A percentile compares a stretch with the other conserved stretches of the same genome.
phyloP scores from a whole-genome alignment of 495 filamentous ascomycete genomes.

The Aspergillus nidulans region DNA sequence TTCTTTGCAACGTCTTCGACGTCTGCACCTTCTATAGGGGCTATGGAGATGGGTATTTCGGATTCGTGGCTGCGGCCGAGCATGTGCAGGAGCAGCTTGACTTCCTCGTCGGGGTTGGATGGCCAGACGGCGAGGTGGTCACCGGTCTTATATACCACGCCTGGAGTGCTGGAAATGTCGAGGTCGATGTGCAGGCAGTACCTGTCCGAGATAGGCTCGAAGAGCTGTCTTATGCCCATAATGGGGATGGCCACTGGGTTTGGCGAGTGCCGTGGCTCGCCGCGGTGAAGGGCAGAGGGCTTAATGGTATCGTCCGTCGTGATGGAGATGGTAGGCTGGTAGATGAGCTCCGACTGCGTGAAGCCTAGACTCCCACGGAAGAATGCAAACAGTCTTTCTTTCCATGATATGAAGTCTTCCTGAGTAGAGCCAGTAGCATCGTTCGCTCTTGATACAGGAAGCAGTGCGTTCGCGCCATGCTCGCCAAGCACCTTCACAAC shows the following conservation, averaged over 20 bases:
- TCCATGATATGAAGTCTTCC: constrained; percentile 52
- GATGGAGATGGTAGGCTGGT: constrained; percentile 39
- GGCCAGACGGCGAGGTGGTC: constrained; percentile 76
- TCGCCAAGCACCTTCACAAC: constrained; percentile 31
- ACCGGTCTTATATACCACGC: constrained; percentile 62
- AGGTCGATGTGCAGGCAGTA: constrained; percentile 50
- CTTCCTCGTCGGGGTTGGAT: constrained; percentile 55
- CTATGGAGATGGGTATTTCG: constrained; percentile 29
- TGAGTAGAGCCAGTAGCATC: constrained; percentile 45
- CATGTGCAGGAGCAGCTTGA: constrained; percentile 32
- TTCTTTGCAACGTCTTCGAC: constrained; percentile 20
- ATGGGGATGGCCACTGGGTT: constrained; percentile 24
- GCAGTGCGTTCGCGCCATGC: constrained; percentile 35
- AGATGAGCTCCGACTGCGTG: constrained; percentile 33
- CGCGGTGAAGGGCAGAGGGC: constrained; percentile 36
- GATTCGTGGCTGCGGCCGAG: constrained; percentile 29
- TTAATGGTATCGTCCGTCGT: constrained; percentile 35
- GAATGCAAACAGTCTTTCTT: constrained; percentile 35
- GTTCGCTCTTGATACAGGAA: constrained; percentile 39
- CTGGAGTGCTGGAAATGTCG: constrained; percentile 38
- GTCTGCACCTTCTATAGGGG: constrained; percentile 24
- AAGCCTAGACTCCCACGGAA: constrained; percentile 34
- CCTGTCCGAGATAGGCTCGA: constrained; percentile 25
- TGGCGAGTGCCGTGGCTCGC: constrained; percentile 28
- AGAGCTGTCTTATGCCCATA: constrained; percentile 34